Evolutionary conservation across 164 flowering plant species (phyloP).

Genomic region (Amborella trichopoda): DNA sequence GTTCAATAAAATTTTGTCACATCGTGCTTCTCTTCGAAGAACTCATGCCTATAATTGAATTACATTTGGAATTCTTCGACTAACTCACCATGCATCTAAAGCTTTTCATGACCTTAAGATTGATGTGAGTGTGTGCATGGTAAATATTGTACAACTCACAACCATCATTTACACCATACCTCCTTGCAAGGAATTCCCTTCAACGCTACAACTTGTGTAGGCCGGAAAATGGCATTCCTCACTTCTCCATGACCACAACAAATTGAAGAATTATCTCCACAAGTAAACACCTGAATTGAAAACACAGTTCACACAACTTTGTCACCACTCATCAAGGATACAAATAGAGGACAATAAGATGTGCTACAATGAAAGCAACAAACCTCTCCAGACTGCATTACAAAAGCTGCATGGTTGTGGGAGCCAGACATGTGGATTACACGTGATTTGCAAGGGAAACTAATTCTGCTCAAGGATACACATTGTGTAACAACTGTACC

Average conservation of each 20-base stretch:
- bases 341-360: too few species aligned
- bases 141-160: too few species aligned
- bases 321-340: neutral
- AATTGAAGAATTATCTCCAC: conserved; percentile 86
- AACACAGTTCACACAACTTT: neutral
- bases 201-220: conserved; percentile 73
- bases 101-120: too few species aligned
- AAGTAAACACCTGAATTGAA: conserved; percentile 64
- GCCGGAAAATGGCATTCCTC: conserved; percentile 58
- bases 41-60: too few species aligned
- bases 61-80: too few species aligned
- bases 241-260: conserved; percentile 88
- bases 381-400: conserved; percentile 89
- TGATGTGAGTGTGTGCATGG: too few species aligned
- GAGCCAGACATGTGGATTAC: conserved; percentile 81
- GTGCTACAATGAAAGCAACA: conserved; percentile 9
- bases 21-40: too few species aligned
- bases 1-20: too few species aligned
- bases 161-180: conserved; percentile 44
- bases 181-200: conserved; percentile 74
- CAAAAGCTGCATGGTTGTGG: conserved; percentile 90
- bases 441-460: conserved; percentile 38
- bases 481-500: conserved; percentile 74
- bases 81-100: too few species aligned
- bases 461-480: conserved; percentile 52